Conservation (phyloP, 345 rosid genomes). For the Abelmoschus esculentus region DNA sequence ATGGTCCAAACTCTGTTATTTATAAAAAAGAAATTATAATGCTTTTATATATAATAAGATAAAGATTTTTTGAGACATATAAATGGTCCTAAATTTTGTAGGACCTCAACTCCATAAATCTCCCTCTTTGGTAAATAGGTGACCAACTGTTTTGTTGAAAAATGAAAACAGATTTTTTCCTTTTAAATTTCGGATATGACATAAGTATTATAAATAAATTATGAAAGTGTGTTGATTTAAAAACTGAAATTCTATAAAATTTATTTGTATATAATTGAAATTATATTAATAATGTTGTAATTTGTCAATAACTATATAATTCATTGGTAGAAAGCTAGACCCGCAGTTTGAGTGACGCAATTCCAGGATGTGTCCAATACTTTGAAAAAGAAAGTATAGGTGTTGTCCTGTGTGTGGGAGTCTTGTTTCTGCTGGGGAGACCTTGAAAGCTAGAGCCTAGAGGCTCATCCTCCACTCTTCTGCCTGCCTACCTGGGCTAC, state of each 20-base stretch:
- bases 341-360: background rate
- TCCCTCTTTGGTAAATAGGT: background rate
- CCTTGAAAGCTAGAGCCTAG: slow-evolving; percentile 8
- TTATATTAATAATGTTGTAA: too few relatives aligned
- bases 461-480: background rate
- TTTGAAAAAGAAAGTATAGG: slow-evolving; percentile 13
- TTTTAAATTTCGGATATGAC: too few relatives aligned
- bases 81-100: slow-evolving; percentile 18
- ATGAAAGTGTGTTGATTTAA: too few relatives aligned
- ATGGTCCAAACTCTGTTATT: background rate
- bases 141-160: background rate
- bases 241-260: too few relatives aligned
- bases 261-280: too few relatives aligned
- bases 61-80: background rate
- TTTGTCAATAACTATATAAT: too few relatives aligned
- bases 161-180: background rate
- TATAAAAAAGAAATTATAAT: background rate
- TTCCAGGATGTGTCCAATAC: background rate
- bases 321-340: too few relatives aligned
- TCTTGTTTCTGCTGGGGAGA: slow-evolving; percentile 38
- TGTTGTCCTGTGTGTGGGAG: slow-evolving; percentile 18
- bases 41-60: background rate
- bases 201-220: too few relatives aligned
- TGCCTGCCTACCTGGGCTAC: slow-evolving; percentile 7
- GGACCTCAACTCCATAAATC: background rate